phyloP scores from a whole-genome alignment of 208 protist species.

The Naegleria lovaniensis region DNA sequence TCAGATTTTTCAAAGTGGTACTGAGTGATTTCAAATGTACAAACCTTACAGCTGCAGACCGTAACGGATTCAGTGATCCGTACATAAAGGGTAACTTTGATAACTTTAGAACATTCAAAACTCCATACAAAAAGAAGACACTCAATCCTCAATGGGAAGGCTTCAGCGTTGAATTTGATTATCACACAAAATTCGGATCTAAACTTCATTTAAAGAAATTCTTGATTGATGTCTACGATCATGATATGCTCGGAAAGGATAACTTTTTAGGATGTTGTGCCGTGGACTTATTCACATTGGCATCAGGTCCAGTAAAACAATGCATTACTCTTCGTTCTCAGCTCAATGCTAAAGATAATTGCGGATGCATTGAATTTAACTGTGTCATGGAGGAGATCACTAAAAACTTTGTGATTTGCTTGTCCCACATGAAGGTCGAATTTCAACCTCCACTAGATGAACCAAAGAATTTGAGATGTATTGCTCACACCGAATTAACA shows the following conservation, averaged over 20 bases:
- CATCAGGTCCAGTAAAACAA: background rate
- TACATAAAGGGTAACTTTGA: constrained; percentile 19
- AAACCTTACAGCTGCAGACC: background rate
- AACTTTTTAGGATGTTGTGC: background rate
- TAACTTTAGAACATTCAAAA: constrained; percentile 20
- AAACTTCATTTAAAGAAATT: constrained; percentile 18
- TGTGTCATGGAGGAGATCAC: background rate
- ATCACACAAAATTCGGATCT: constrained; percentile 17
- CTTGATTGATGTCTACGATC: background rate
- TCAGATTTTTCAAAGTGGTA: background rate
- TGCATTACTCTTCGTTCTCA: background rate
- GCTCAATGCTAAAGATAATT: background rate
- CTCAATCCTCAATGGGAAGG: background rate
- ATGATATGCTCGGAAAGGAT: constrained; percentile 17
- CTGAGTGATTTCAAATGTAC: background rate
- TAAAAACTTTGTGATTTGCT: background rate
- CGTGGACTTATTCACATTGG: constrained; percentile 11
- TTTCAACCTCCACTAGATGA: background rate
- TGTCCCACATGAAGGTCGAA: background rate
- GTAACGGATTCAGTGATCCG: background rate
- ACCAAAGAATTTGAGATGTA: background rate
- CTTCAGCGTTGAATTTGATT: constrained; percentile 1
- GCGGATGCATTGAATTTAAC: background rate
- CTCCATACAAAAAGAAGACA: background rate
- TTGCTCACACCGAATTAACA: background rate